Conservation (phyloP, 352 stramenopile species). For the Pilasporangium apinafurcum region DNA sequence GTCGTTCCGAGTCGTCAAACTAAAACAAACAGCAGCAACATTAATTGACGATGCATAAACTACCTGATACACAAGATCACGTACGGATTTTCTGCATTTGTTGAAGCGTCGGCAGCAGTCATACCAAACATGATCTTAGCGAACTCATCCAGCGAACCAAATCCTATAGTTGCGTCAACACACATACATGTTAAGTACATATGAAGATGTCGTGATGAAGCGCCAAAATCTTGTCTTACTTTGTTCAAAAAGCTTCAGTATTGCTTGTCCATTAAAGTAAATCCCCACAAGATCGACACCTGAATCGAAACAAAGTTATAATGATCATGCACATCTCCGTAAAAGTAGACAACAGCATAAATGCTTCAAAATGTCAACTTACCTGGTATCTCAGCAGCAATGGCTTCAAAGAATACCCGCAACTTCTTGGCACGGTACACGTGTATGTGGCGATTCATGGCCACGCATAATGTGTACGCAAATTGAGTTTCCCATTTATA, state of each 20-base stretch:
- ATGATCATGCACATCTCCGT: neutral
- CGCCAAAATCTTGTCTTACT: too few species aligned
- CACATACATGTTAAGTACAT: neutral
- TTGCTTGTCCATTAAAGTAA: conserved; percentile 20
- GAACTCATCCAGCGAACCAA: conserved; percentile 27
- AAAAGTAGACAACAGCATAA: conserved; percentile 1
- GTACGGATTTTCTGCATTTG: too few species aligned
- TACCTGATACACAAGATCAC: too few species aligned
- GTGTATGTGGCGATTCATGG: conserved; percentile 29
- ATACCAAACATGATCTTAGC: conserved; percentile 24
- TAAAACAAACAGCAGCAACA: too few species aligned
- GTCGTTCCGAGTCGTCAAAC: too few species aligned
- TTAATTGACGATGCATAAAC: too few species aligned
- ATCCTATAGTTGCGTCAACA: conserved; percentile 13
- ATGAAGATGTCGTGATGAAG: too few species aligned
- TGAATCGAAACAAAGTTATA: too few species aligned
- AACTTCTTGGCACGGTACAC: conserved; percentile 35
- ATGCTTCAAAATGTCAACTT: neutral
- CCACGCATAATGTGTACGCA: conserved; percentile 19
- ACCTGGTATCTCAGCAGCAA: conserved; percentile 32
- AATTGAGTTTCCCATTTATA: conserved; percentile 26
- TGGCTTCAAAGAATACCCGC: conserved; percentile 24
- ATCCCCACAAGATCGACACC: conserved; percentile 21
- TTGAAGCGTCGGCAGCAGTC: too few species aligned
- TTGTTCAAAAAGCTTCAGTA: conserved; percentile 33